phyloP scores from a whole-genome alignment of 2,329 filamentous ascomycete species.

The Venturia oleaginea region DNA sequence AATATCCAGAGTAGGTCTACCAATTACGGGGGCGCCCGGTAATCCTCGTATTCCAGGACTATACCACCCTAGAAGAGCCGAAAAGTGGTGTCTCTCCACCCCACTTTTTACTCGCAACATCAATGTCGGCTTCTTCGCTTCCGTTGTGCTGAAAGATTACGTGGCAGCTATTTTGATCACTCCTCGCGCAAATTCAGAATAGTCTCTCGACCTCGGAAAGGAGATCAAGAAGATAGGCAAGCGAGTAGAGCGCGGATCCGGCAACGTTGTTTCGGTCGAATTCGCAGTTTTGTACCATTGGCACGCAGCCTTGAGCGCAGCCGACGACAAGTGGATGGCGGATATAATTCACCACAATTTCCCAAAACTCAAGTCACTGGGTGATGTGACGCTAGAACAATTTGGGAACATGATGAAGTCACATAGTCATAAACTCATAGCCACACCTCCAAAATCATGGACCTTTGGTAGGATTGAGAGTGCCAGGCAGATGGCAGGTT shows the following conservation, averaged over 20 bases:
- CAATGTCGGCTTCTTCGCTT: slow-evolving; percentile 39
- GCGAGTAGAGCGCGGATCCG: slow-evolving; percentile 34
- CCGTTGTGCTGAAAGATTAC: slow-evolving; percentile 38
- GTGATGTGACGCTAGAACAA: slow-evolving; percentile 34
- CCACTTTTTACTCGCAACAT: slow-evolving; percentile 39
- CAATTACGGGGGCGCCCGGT: no score
- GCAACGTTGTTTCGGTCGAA: slow-evolving; percentile 38
- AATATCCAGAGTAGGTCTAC: no score
- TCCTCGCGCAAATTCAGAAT: slow-evolving; percentile 35
- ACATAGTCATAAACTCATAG: slow-evolving; percentile 44
- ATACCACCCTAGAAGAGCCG: slow-evolving; percentile 36
- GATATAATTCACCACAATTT: slow-evolving; percentile 26
- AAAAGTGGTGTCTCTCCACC: no score
- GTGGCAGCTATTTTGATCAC: slow-evolving; percentile 39
- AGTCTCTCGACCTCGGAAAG: slow-evolving; percentile 36
- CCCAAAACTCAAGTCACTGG: slow-evolving; percentile 33
- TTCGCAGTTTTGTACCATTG: slow-evolving; percentile 41
- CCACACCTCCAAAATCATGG: slow-evolving; percentile 35
- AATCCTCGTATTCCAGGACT: no score
- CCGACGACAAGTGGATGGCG: slow-evolving; percentile 40
- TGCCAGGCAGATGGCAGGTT: slow-evolving; percentile 56
- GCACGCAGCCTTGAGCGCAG: slow-evolving; percentile 37
- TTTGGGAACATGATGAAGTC: slow-evolving; percentile 35
- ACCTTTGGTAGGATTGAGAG: slow-evolving; percentile 54
- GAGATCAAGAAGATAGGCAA: slow-evolving; percentile 35